These are phyloP conservation scores for Nitzschia inconspicua DNA, from an alignment of 108 stramenopile species.

Conservation along the genomic window DNA sequence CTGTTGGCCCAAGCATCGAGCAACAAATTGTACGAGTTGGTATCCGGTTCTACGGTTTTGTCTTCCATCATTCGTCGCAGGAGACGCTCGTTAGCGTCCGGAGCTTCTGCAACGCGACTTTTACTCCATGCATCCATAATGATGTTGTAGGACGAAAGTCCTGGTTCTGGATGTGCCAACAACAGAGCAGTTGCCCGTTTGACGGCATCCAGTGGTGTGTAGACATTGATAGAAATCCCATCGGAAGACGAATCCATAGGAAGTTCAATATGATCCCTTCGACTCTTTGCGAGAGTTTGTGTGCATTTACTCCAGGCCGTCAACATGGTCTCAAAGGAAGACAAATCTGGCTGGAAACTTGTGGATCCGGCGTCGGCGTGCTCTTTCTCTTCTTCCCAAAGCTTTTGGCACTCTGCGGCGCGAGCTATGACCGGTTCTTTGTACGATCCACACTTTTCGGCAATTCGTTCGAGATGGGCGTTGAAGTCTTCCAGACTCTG, in stretches of 20 bases:
- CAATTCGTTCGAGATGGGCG: conserved; percentile 6
- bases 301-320: conserved; percentile 33
- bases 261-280: background rate
- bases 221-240: conserved; percentile 8
- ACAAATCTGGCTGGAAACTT: conserved; percentile 11
- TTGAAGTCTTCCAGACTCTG: conserved; percentile 15
- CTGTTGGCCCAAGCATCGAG: conserved; percentile 68
- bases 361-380: background rate
- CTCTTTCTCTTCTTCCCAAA: conserved; percentile 1
- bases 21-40: conserved; percentile 51
- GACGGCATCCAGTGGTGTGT: conserved; percentile 34
- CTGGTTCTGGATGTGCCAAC: conserved; percentile 16
- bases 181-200: conserved; percentile 24
- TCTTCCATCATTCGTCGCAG: conserved; percentile 21
- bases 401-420: conserved; percentile 23
- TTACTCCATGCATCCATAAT: conserved; percentile 31
- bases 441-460: conserved; percentile 3
- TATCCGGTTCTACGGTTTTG: conserved; percentile 30
- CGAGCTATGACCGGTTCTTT: conserved; percentile 12
- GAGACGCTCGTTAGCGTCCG: conserved; percentile 21
- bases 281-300: conserved; percentile 16
- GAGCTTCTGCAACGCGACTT: conserved; percentile 19
- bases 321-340: conserved; percentile 29
- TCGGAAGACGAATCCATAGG: background rate
- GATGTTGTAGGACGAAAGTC: conserved; percentile 22